Evolutionary conservation across 208 protist genomes (phyloP).

Genomic region (Crithidia sp.): DNA sequence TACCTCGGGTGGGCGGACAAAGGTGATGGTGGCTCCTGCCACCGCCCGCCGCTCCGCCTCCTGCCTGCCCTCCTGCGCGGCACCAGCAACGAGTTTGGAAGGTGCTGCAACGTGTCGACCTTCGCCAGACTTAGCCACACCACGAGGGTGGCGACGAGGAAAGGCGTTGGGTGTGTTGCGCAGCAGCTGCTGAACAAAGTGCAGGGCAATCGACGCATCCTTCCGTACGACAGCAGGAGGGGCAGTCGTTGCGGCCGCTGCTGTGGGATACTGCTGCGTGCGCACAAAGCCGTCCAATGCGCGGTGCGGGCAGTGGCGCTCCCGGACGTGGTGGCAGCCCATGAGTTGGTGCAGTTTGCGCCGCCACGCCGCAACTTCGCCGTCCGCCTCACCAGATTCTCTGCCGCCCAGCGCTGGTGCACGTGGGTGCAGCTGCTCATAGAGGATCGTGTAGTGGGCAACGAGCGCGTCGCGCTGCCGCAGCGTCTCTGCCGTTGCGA

Average conservation of each 20-base stretch:
- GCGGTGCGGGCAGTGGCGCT: slow-evolving; percentile 45
- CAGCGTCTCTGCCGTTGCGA: slow-evolving; percentile 31
- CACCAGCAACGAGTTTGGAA: no score
- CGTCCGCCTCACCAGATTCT: no score
- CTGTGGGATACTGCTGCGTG: no score
- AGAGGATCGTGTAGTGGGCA: slow-evolving; percentile 5
- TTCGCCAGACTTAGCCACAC: no score
- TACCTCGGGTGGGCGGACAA: slow-evolving; percentile 2
- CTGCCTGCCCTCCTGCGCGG: not conserved
- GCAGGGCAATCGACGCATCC: slow-evolving; percentile 18
- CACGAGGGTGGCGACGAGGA: no score
- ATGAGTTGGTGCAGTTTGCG: slow-evolving; percentile 16
- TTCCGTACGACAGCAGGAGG: not conserved
- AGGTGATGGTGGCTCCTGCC: not conserved
- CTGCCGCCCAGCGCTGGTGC: no score
- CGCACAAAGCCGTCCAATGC: slow-evolving; percentile 7
- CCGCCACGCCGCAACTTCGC: slow-evolving; percentile 7
- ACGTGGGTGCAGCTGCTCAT: not conserved
- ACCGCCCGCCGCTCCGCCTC: not conserved
- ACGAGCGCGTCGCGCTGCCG: slow-evolving; percentile 26
- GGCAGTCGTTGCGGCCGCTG: no score
- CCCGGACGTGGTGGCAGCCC: slow-evolving; percentile 34
- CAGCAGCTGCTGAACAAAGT: slow-evolving; percentile 19
- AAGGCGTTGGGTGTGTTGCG: slow-evolving; percentile 6
- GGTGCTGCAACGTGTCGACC: no score